A percentile compares a stretch with the other conserved stretches of the same genome.
These are phyloP conservation scores for Quercus engelmannii DNA, from an alignment of 306 rosid genomes.

Conservation along the genomic window DNA sequence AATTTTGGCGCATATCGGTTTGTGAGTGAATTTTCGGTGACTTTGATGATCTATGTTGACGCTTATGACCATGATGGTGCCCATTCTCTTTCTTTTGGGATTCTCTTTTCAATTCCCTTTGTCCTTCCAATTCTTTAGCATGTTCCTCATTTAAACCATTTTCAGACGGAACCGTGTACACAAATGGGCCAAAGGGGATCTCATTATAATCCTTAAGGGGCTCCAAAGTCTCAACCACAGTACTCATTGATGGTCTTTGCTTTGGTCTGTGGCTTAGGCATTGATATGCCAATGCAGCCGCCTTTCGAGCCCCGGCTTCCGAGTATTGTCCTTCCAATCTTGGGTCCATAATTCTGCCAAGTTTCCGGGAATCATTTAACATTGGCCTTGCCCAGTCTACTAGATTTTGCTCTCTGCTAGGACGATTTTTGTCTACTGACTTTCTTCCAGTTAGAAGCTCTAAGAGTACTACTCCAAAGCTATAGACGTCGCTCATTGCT, in stretches of 20 bases:
- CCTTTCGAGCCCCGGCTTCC: conserved; percentile 70
- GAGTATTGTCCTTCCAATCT: conserved; percentile 84
- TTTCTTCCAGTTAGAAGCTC: conserved; percentile 79
- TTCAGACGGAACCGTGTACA: conserved; percentile 55
- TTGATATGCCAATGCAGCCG: conserved; percentile 85
- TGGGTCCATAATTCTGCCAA: conserved; percentile 69
- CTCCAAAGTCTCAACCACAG: conserved; percentile 63
- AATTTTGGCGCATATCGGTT: conserved; percentile 8
- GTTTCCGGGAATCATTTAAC: conserved; percentile 54
- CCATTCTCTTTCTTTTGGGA: conserved; percentile 21
- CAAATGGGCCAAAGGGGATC: conserved; percentile 63
- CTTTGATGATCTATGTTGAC: conserved; percentile 33
- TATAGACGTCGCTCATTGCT: conserved; percentile 89
- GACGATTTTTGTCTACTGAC: conserved; percentile 71
- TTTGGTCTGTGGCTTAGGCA: conserved; percentile 90
- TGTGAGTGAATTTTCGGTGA: conserved; percentile 35
- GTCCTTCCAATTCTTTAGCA: conserved; percentile 21
- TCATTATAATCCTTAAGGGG: conserved; percentile 78
- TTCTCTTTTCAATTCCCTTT: conserved; percentile 28
- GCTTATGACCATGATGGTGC: conserved; percentile 22
- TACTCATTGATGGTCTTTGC: conserved; percentile 66
- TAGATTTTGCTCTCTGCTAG: conserved; percentile 65
- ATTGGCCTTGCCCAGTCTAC: conserved; percentile 85
- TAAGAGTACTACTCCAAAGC: conserved; percentile 82
- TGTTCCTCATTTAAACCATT: conserved; percentile 3